These are phyloP conservation scores for Fusarium paranaense DNA, from an alignment of 2,329 filamentous ascomycete genomes.

Conservation along the genomic window DNA sequence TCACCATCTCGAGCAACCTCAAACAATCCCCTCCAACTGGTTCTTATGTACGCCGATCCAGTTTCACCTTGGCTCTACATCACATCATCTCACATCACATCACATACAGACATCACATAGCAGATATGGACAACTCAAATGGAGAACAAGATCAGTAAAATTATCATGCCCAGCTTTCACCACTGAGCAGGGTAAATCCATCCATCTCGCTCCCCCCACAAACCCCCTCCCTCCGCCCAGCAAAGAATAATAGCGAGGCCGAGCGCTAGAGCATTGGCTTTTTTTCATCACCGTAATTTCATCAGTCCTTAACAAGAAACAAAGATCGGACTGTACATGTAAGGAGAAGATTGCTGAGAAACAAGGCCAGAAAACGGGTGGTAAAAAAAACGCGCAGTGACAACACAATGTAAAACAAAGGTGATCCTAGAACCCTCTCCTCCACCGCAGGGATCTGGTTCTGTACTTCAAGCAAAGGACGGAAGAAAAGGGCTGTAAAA, in stretches of 20 bases:
- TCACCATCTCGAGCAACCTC: conserved; percentile 26
- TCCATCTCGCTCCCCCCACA: conserved; percentile 24
- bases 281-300: conserved; percentile 45
- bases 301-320: conserved; percentile 41
- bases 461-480: conserved; percentile 41
- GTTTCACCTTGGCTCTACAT: conserved; percentile 22
- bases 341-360: conserved; percentile 27
- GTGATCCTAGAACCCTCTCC: conserved; percentile 17
- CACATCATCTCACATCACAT: background rate
- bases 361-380: conserved; percentile 27
- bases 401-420: conserved; percentile 17
- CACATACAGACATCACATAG: conserved; percentile 6
- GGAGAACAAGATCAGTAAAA: conserved; percentile 37
- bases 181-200: conserved; percentile 27
- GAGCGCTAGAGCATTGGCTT: conserved; percentile 31
- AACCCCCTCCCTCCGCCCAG: conserved; percentile 11
- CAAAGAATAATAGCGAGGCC: conserved; percentile 1
- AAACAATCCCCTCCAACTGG: conserved; percentile 17
- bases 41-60: conserved; percentile 13
- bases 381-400: conserved; percentile 20
- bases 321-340: conserved; percentile 38
- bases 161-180: conserved; percentile 38
- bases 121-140: background rate
- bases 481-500: conserved; percentile 18
- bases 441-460: conserved; percentile 12